phyloP scores from a whole-genome alignment of 441 rosid species.

The Hura crepitans region DNA sequence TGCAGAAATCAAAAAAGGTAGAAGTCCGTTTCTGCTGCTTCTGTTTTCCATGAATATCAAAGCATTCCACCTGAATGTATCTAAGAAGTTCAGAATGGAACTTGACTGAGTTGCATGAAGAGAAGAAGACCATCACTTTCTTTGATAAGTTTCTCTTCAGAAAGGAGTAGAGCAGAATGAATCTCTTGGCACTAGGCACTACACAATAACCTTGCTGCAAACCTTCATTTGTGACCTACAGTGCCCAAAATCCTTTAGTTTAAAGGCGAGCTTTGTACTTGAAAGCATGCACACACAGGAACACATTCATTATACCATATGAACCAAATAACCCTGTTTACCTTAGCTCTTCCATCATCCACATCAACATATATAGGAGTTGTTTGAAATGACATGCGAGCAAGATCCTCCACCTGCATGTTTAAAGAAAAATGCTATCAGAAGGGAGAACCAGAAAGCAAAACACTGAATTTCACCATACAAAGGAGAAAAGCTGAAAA shows the following conservation, averaged over 20 bases:
- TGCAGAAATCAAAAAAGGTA: conserved; percentile 90
- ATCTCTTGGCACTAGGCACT: conserved; percentile 75
- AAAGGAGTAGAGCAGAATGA: conserved; percentile 78
- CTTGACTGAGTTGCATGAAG: conserved; percentile 91
- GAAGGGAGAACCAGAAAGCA: background rate
- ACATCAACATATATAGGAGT: conserved; percentile 80
- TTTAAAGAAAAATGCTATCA: conserved; percentile 1
- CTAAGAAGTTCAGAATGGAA: conserved; percentile 82
- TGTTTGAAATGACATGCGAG: conserved; percentile 81
- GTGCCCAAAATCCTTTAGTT: conserved; percentile 15
- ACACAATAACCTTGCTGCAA: conserved; percentile 93
- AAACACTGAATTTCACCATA: background rate
- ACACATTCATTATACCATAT: background rate
- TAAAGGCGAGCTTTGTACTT: background rate
- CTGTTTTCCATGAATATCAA: conserved; percentile 89
- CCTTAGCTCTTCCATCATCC: conserved; percentile 93
- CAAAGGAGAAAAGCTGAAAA: background rate
- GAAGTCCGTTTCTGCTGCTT: conserved; percentile 88
- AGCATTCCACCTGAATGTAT: conserved; percentile 65
- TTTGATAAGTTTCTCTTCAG: conserved; percentile 80
- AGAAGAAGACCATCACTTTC: conserved; percentile 97
- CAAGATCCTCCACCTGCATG: conserved; percentile 89
- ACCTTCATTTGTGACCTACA: conserved; percentile 95
- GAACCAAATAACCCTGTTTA: conserved; percentile 23
- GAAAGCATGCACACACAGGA: background rate